Evolutionary conservation across 495 filamentous ascomycete genomes (phyloP), one percentile per base, ranked within the genome.

Genomic region (Cercophora sp.): DNA sequence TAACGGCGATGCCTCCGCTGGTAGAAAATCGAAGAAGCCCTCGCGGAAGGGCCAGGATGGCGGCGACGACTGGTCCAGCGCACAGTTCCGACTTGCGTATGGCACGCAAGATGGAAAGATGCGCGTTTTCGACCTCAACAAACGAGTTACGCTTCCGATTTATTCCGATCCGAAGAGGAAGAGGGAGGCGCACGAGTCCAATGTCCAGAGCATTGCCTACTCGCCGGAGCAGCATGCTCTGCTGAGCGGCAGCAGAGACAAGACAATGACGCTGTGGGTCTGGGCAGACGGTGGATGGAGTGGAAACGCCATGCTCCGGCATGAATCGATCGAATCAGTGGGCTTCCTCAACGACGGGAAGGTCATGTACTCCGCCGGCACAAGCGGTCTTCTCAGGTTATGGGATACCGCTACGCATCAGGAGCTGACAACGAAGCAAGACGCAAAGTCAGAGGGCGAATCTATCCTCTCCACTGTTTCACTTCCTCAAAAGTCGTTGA

Each of bases 51-150:
- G 57, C 27, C 63, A 72, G 19, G 71, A 71, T 15, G 71, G 70
- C 57, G 61, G 61, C 19, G 63, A 69, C 22, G 67, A 71, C 22
- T 19, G 27, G 10, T 63, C 68, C 1, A 63, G 58, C 0, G 63
- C 62, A 45, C 80, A 81, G 20, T 93, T 95, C 71, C 78, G 88
- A 19, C 76, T 99, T 8, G 91, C 91, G 8, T 94, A 88, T 49
- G 94, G 94, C 56, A 85, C 83, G 50, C 94, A 97, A 63, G 92
- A 96, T 61, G 91, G 94, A 11, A 92, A 87, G 63, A 78, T 97
- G 31, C 78, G 89, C 15, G 83, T 99, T 32, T 99, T 90, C 85
- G 87, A 97, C 73, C 73, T 97, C 42, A 82, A 88, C 62, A 93
- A 87, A 72, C 81, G 88, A 44, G 87, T 79, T 41, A 82, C 87